A percentile compares a stretch with the other conserved stretches of the same genome.
Conservation (phyloP, 305 asterid genomes). For the Fraxinus dipetala region DNA sequence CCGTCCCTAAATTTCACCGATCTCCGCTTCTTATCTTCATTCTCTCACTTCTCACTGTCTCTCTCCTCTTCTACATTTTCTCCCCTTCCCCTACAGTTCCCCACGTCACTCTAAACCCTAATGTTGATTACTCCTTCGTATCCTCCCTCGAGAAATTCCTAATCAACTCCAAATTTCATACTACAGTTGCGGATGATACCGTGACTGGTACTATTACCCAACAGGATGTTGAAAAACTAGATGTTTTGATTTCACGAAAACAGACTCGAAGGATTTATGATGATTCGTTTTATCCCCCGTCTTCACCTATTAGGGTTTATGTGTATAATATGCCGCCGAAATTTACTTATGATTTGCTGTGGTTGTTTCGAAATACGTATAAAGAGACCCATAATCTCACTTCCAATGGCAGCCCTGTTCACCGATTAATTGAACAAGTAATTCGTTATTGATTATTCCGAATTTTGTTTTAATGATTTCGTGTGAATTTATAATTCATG, state of each 20-base stretch:
- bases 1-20: slow-evolving; percentile 38
- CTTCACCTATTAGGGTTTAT: slow-evolving; percentile 58
- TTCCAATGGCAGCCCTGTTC: slow-evolving; percentile 95
- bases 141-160: slow-evolving; percentile 76
- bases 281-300: slow-evolving; percentile 29
- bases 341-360: slow-evolving; percentile 86
- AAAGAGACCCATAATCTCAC: slow-evolving; percentile 67
- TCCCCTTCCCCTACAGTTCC: slow-evolving; percentile 22
- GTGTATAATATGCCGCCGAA: slow-evolving; percentile 86
- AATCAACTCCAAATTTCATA: slow-evolving; percentile 30
- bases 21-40: slow-evolving; percentile 41
- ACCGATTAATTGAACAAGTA: slow-evolving; percentile 89
- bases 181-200: slow-evolving; percentile 38
- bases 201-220: slow-evolving; percentile 33
- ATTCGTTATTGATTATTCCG: background rate
- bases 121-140: slow-evolving; percentile 69
- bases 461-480: background rate
- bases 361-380: slow-evolving; percentile 63
- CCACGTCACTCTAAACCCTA: slow-evolving; percentile 40
- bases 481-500: background rate
- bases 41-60: slow-evolving; percentile 43
- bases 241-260: slow-evolving; percentile 46
- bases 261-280: slow-evolving; percentile 55
- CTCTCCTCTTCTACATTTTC: slow-evolving; percentile 50
- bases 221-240: slow-evolving; percentile 43